Conservation (phyloP, 2,329 filamentous ascomycete species). For the Zasmidium citrigriseum region DNA sequence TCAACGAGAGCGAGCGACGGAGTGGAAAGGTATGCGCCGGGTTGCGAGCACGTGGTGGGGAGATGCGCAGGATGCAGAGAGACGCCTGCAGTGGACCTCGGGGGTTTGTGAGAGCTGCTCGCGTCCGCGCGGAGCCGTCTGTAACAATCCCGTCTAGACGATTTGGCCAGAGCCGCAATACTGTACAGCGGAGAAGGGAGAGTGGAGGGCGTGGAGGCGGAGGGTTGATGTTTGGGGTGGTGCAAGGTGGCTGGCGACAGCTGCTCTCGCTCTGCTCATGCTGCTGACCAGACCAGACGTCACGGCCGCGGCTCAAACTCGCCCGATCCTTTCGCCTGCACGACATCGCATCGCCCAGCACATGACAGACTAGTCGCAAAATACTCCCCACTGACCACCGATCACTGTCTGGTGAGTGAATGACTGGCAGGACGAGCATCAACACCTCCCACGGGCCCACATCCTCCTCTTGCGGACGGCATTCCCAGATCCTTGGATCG, state of each 20-base stretch:
- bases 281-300: neutral
- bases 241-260: neutral
- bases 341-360: neutral
- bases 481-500: no score
- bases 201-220: neutral
- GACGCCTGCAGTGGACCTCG: neutral
- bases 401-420: no score
- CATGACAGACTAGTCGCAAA: neutral
- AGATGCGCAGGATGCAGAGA: neutral
- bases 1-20: neutral
- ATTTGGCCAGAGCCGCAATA: neutral
- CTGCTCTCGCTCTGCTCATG: neutral
- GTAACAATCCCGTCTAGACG: no score
- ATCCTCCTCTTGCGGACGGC: no score
- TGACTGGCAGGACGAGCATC: neutral
- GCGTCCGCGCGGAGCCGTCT: neutral
- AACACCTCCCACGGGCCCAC: neutral
- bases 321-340: neutral
- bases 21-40: neutral
- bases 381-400: neutral
- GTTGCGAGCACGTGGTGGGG: neutral
- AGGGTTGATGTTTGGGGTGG: neutral
- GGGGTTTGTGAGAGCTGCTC: neutral
- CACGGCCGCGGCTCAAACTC: neutral
- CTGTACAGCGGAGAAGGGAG: neutral